Conservation (phyloP, 2,329 filamentous ascomycete species). For the Alternaria hordeiaustralica region DNA sequence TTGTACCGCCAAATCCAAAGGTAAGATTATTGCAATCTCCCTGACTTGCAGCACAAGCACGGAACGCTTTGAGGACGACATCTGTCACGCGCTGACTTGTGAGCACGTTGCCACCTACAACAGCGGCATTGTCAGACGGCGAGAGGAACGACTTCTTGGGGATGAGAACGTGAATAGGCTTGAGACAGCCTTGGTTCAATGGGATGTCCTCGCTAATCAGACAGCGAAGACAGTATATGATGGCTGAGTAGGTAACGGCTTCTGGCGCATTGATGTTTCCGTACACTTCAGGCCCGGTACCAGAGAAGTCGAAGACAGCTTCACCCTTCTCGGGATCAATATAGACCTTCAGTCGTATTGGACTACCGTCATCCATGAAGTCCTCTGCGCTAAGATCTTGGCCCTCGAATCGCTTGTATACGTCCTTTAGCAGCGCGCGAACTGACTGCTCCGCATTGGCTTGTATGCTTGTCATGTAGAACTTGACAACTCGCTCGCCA, state of each 20-base stretch:
- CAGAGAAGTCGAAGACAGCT: conserved; percentile 78
- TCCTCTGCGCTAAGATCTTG: conserved; percentile 76
- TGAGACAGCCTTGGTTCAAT: conserved; percentile 83
- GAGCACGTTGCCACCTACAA: conserved; percentile 83
- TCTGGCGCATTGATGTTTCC: conserved; percentile 82
- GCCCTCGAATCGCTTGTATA: conserved; percentile 72
- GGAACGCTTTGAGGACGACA: conserved; percentile 80
- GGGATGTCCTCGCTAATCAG: conserved; percentile 84
- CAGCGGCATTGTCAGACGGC: conserved; percentile 77
- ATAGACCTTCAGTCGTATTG: conserved; percentile 75
- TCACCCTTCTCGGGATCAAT: conserved; percentile 78
- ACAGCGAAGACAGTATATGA: conserved; percentile 84
- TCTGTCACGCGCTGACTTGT: conserved; percentile 81
- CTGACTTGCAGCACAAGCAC: conserved; percentile 78
- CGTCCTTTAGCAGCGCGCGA: conserved; percentile 72
- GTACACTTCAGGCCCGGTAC: conserved; percentile 80
- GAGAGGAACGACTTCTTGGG: conserved; percentile 75
- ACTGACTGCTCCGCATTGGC: conserved; percentile 80
- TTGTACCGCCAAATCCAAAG: conserved; percentile 75
- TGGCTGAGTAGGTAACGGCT: conserved; percentile 81
- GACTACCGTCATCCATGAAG: conserved; percentile 86
- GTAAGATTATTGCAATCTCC: conserved; percentile 87
- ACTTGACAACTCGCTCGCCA: conserved; percentile 76
- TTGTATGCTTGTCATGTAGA: conserved; percentile 85
- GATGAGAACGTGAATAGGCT: conserved; percentile 76